Conservation (phyloP, 2,329 filamentous ascomycete genomes). For the Colletotrichum orchidophilum region DNA sequence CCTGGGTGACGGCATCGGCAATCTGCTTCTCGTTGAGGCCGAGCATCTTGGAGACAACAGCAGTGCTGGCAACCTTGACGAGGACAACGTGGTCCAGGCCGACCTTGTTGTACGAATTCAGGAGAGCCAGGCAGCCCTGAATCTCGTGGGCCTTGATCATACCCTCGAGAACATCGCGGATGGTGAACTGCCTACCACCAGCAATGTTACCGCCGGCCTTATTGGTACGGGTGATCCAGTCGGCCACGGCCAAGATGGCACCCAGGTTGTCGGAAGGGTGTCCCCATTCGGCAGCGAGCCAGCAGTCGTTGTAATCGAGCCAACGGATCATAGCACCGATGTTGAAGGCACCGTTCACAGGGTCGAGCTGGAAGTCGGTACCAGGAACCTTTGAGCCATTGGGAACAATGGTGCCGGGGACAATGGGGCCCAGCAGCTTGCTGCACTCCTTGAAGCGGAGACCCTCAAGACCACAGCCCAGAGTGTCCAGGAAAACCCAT, state of each 20-base stretch:
- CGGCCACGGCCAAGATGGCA: conserved; percentile 93
- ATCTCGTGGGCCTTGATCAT: conserved; percentile 99
- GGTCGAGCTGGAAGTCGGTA: conserved; percentile 93
- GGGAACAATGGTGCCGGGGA: conserved; percentile 89
- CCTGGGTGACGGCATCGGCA: conserved; percentile 93
- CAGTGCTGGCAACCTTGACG: conserved; percentile 96
- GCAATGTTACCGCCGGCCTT: conserved; percentile 80
- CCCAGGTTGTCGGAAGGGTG: conserved; percentile 98
- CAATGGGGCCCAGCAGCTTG: conserved; percentile 91
- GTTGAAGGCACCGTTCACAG: conserved; percentile 96
- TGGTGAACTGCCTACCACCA: conserved; percentile 86
- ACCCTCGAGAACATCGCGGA: conserved; percentile 91
- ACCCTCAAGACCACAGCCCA: conserved; percentile 95
- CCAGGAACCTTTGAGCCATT: conserved; percentile 92
- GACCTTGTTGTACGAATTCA: conserved; percentile 99
- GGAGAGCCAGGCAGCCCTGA: conserved; percentile 93
- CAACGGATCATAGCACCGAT: conserved; percentile 99
- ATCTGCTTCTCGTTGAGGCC: conserved; percentile 91
- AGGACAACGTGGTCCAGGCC: conserved; percentile 97
- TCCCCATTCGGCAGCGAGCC: conserved; percentile 98
- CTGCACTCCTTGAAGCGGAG: conserved; percentile 95
- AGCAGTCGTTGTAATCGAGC: conserved; percentile 99
- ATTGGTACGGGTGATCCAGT: conserved; percentile 96
- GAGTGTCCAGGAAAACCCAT: conserved; percentile 95
- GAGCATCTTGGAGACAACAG: conserved; percentile 95